Evolutionary conservation across 1,284 basidiomycete genomes (phyloP), one percentile per base, ranked within the genome.

Genomic region (Ustilago nuda): DNA sequence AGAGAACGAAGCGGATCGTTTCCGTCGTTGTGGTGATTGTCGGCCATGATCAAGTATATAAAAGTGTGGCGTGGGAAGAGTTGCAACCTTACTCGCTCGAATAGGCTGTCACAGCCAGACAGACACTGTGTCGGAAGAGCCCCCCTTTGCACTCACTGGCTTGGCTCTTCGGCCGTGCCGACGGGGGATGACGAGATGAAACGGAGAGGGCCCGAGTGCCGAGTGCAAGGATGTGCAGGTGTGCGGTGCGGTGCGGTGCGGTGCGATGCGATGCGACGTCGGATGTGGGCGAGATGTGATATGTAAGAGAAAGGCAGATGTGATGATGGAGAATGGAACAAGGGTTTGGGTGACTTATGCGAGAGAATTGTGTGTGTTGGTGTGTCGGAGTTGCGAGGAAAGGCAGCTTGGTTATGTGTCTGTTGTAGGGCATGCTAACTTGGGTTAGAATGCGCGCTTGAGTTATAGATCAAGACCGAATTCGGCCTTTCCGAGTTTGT

Each of bases 1-100:
- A 61, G 61, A 36, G 68, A 65, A 37, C 62, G 68, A 23, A 72
- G 69, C 12, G 74, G 74, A 19, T 76, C 62, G 50, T 68, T 51
- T 30, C 61, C 61, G 57, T 66, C 46, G 43, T 66, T 70, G 57
- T 37, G 4, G 46, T 48, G 12, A 30, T 56, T 13, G 61, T 67
- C 65, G 19, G 56, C 53, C 64, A 72, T 66, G 53, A 27, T 57
- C 48, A 41, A 41, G 50, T 27, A 15, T 27, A 23, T 23, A 15
- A 36, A 23, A 56, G 43, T n/a, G 43, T 45, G 43, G 43, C 43
- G 43, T 30, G 27, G 30, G 30, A 37, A 41, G n/a, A 12, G 15
- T 9, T 32, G 13, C n/a, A 27, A 13, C 13, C 12, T 6, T 9
- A 7, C n/a, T 8, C 45, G 8, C 45, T 23, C 17, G 23, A 27